Base-by-base conservation (phyloP, 768 basidiomycete genomes). In the Inosperma sp. region DNA sequence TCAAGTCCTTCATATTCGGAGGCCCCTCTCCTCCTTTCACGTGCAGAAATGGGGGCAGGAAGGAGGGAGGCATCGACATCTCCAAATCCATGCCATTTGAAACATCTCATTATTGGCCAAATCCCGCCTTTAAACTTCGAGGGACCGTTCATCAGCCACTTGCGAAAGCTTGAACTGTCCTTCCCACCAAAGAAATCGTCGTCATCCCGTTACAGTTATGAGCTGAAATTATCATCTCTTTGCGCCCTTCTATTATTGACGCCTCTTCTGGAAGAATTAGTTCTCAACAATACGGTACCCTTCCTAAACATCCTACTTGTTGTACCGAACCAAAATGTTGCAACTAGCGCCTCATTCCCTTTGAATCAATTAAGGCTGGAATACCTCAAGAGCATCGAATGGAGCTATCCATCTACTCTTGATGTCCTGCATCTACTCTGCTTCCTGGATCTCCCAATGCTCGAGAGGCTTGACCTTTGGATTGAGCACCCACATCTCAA, bases 341-440 rank as follows among this genome's bases (percentile, higher is more conserved):
- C 52, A 8, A 37, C 30, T 7, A 49, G 40, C 22, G 7, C 41
- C 34, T 27, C 53, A n/a, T 35, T 36, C 29, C 46, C 46, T 34
- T 59, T 59, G 59, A 31, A 54, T 25, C 56, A 68, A 23, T 54
- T 74, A 44, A 62, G 62, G 44, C 67, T 81, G 27, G 60, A 57
- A 4, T 65, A 68, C 49, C 59, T 81, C 49, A 74, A 67, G 45
- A 62, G 55, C n/a, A 58, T 81, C 36, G 72, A 75, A 26, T 80
- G 78, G 76, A 74, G 69, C 37, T 74, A 68, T 52, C 75, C 75
- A 14, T 71, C 65, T 43, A 60, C 70, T 39, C 63, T 59, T 30
- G 77, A 76, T 42, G 57, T 79, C 37, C 69, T 72, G 45, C 63
- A 68, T 25, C 66, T 81, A 37, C 59, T 80, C 52, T 69, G 72